phyloP scores from a whole-genome alignment of 345 rosid genomes.

The Gossypium thurberi region DNA sequence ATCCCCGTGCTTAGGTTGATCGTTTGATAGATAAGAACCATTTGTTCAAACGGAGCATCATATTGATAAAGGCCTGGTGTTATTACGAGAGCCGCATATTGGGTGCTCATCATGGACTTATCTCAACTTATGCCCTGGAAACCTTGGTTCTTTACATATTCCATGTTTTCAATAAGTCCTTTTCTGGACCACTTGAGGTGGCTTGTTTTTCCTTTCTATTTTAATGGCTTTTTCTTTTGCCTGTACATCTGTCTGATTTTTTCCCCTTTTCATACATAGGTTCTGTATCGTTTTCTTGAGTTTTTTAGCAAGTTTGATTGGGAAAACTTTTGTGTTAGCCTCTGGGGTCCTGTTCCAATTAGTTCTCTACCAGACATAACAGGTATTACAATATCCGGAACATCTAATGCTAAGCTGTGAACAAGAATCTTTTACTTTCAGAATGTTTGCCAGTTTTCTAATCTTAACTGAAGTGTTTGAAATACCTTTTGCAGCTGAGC shows the following conservation, averaged over 20 bases:
- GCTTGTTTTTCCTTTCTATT: conserved; percentile 11
- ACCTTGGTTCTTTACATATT: conserved; percentile 97
- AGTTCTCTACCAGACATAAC: conserved; percentile 75
- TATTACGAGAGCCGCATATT: conserved; percentile 98
- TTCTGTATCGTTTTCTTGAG: conserved; percentile 94
- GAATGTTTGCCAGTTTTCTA: conserved; percentile 3
- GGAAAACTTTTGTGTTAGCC: conserved; percentile 95
- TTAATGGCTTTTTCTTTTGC: conserved; percentile 10
- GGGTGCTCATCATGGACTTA: conserved; percentile 99
- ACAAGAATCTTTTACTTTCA: conserved; percentile 6
- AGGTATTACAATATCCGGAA: conserved; percentile 39
- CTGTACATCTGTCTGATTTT: conserved; percentile 14
- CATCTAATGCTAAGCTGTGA: conserved; percentile 2
- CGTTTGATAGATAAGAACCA: conserved; percentile 66
- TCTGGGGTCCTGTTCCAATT: conserved; percentile 93
- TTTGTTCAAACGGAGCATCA: conserved; percentile 93
- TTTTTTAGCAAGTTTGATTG: conserved; percentile 99
- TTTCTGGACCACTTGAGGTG: conserved; percentile 97
- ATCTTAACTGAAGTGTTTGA: conserved; percentile 14
- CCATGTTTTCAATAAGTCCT: conserved; percentile 87
- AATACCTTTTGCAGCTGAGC: conserved; percentile 52
- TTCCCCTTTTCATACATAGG: conserved; percentile 40
- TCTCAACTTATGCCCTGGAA: conserved; percentile 95
- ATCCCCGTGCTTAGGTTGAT: conserved; percentile 57
- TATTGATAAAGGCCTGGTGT: conserved; percentile 98